Conservation (phyloP, 1,139 yeast genomes). For the Hansenula sp. region DNA sequence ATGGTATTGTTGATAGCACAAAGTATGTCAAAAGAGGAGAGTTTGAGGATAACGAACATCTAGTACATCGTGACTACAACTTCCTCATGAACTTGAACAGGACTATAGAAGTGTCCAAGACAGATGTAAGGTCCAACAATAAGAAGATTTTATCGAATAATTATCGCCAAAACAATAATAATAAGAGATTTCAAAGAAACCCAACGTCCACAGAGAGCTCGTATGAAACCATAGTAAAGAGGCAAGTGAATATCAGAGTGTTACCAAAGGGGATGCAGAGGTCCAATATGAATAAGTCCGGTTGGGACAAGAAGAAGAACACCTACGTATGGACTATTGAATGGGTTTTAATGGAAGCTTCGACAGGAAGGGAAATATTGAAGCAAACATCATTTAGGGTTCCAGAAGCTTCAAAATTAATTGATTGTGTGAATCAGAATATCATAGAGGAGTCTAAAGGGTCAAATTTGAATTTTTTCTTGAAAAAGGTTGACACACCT, state of each 20-base stretch:
- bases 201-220: background rate
- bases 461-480: conserved; percentile 7
- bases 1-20: conserved; percentile 64
- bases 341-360: conserved; percentile 46
- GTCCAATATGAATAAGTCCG: conserved; percentile 61
- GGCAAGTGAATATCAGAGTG: conserved; percentile 48
- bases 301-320: conserved; percentile 64
- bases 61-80: conserved; percentile 81
- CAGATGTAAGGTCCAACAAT: conserved; percentile 37
- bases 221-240: conserved; percentile 23
- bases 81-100: conserved; percentile 65
- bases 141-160: conserved; percentile 25
- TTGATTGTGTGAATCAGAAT: conserved; percentile 12
- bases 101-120: conserved; percentile 45
- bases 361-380: conserved; percentile 9
- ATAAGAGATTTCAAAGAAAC: conserved; percentile 3
- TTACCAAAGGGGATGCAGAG: conserved; percentile 80
- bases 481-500: conserved; percentile 17
- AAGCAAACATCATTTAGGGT: conserved; percentile 14
- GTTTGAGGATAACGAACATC: conserved; percentile 30
- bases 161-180: conserved; percentile 8
- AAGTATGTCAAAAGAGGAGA: conserved; percentile 42
- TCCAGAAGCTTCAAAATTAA: conserved; percentile 13
- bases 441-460: conserved; percentile 5
- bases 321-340: conserved; percentile 79